These are phyloP conservation scores for Eragrostis curvula DNA, from an alignment of 176 grass and related monocot genomes.

Conservation along the genomic window DNA sequence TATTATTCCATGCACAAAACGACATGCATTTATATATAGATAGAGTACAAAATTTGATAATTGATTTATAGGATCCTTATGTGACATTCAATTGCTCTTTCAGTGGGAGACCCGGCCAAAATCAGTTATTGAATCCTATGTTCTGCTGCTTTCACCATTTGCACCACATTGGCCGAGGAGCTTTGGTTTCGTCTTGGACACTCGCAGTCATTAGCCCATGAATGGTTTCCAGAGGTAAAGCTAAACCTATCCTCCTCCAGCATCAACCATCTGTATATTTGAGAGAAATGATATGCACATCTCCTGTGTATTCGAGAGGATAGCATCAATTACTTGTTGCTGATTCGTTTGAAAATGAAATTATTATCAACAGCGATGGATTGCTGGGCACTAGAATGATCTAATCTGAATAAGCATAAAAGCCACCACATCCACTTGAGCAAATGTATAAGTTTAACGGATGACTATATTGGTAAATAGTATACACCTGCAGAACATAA, in stretches of 20 bases:
- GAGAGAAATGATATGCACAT: not conserved
- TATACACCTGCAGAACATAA: not conserved
- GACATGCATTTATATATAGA: conserved; percentile 1
- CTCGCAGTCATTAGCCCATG: conserved; percentile 66
- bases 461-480: not conserved
- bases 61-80: conserved; percentile 2
- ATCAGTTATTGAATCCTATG: conserved; percentile 65
- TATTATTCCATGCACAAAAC: not conserved
- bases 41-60: not conserved
- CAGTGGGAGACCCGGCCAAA: conserved; percentile 88
- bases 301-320: not conserved
- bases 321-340: not conserved
- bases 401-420: not conserved
- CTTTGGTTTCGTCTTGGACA: conserved; percentile 93
- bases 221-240: conserved; percentile 88
- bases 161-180: conserved; percentile 91
- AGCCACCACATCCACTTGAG: not conserved
- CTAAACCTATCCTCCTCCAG: not conserved
- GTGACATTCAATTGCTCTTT: conserved; percentile 26
- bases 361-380: not conserved
- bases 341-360: not conserved
- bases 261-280: not conserved
- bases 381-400: not conserved
- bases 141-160: conserved; percentile 88
- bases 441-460: not conserved